Evolutionary conservation across 2,329 filamentous ascomycete species (phyloP), one percentile per base, ranked within the genome.

Genomic region (Bretziella fagacearum): DNA sequence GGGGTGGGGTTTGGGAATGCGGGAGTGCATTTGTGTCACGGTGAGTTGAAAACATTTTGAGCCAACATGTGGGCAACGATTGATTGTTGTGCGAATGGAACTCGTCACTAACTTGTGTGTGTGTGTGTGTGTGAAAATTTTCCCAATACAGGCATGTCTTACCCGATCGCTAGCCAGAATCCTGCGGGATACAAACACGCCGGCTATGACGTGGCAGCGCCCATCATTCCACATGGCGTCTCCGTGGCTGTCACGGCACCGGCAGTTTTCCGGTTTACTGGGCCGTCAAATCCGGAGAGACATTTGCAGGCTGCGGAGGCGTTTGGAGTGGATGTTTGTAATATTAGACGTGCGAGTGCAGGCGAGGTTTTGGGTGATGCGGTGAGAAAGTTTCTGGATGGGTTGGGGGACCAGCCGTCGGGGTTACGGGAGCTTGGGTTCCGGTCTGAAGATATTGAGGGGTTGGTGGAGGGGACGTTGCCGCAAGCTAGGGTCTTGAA

Each of bases 1-100:
- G 91, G 91, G 39, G 86, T 98, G 2, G 91, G 91, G 0, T 98
- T 98, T 60, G 91, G 93, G 17, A 98, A 98, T 57, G 93, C 93
- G 1, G 91, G 93, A 43, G 91, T 98, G 2, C 91, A 98, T 65
- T 69, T 77, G 37, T 77, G 73, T 53, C 73, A 77, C 53, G 73
- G 71, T 72, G 58, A 45, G 69, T 60, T 20, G 11, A 30, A n/a
- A n/a, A n/a, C n/a, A n/a, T n/a, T n/a, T n/a, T n/a, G n/a, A n/a
- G n/a, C n/a, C n/a, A n/a, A n/a, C n/a, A n/a, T 23, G 13, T 32
- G 7, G 15, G 26, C 18, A 8, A 44, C n/a, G 7, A 5, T 18
- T 32, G 27, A 22, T 44, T 6, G 6, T 13, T 17, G 18, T 35
- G n/a, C 32, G 2, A 35, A 17, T 35, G 7, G 15, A 17, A 7